Evolutionary conservation across 2,329 filamentous ascomycete species (phyloP), one percentile per base, ranked within the genome.

Genomic region (Verticillium isaacii): DNA sequence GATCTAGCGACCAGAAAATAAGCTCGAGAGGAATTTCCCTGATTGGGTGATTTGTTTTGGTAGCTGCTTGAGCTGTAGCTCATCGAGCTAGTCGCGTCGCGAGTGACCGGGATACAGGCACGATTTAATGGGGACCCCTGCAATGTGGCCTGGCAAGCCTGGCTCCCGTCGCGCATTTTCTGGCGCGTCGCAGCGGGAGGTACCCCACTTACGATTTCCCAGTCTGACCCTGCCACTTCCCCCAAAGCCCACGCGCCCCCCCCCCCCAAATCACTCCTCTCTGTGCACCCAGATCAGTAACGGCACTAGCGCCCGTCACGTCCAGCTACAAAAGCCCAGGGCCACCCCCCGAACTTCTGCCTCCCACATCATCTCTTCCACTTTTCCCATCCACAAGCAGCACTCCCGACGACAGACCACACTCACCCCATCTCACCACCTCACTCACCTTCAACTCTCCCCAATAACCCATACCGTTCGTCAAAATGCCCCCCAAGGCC

Each of bases 401-500:
- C 65, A 67, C 61, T 60, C 68, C 66, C 67, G 59, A 54, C 41
- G 29, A 23, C 36, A 11, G 8, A 56, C 58, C 52, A 29, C 57
- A 58, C 66, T 61, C 64, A 64, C 66, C 29, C 61, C 57, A 54
- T n/a, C 32, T 23, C 57, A 39, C 36, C 54, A 60, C 57, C 52
- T 63, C 39, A 54, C 52, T 54, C 58, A 63, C 61, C 65, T 68
- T 73, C 77, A n/a, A 17, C 39, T 8, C 15, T 12, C 37, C 19
- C 45, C 7, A 50, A 23, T 14, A n/a, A 50, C 17, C 45, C 45
- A 50, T 4, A 50, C 45, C n/a, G 19, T 25, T n/a, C 45, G 45
- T 25, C 45, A 89, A 89, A 90, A 98, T 98, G 95, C 87, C 95
- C 84, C 94, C 95, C 78, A 98, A 98, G 86, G 89, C 91, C 76